These are phyloP conservation scores for Thalassia testudinum DNA, from an alignment of 116 monocot species.

Conservation along the genomic window DNA sequence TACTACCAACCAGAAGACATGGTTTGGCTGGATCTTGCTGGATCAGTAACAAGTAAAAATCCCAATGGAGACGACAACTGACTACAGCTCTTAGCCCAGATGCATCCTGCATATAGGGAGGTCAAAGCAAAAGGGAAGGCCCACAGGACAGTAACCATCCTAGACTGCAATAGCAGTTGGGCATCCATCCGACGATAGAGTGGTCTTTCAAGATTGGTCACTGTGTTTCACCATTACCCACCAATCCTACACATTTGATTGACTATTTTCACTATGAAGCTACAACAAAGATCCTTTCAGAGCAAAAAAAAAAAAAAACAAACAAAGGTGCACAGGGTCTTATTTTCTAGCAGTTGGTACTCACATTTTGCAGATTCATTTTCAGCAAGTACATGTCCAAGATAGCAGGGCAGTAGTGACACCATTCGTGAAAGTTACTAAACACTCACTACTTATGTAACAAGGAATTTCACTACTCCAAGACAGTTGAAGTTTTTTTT, in stretches of 20 bases:
- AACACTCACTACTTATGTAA: neutral
- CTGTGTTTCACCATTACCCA: neutral
- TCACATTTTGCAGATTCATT: neutral
- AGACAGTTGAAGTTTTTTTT: no score
- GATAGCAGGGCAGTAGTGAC: neutral
- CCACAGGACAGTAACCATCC: no score
- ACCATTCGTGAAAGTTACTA: neutral
- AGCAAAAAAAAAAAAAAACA: no score
- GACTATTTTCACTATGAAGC: neutral
- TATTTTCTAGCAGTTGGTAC: neutral
- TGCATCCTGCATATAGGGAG: no score
- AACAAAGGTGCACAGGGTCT: neutral
- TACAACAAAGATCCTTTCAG: neutral
- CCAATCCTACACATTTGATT: neutral
- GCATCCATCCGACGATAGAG: neutral
- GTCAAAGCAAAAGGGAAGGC: no score
- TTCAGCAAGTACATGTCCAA: neutral
- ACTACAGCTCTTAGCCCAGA: no score
- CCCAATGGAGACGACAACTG: no score
- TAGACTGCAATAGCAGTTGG: neutral
- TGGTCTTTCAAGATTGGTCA: neutral
- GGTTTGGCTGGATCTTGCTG: no score
- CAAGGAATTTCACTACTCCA: neutral
- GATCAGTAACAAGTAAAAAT: no score
- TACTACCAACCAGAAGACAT: no score